Percentiles rank a stretch among this genome's conserved stretches.
Evolutionary conservation across 176 grass and related monocot genomes (phyloP).

Genomic region (Chrysopogon serrulatus): DNA sequence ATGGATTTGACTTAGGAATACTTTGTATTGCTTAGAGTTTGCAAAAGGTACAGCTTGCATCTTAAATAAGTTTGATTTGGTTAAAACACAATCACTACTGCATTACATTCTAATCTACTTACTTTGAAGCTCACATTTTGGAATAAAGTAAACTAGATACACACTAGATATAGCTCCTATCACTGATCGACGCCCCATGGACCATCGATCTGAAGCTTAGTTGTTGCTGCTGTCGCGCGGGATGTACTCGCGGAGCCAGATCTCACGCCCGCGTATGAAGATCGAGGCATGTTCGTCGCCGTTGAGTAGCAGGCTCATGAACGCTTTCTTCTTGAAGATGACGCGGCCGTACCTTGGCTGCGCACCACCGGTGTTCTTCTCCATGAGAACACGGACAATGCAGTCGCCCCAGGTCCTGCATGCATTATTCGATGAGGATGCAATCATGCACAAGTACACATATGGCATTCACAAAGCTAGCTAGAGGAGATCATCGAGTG

Average conservation of each 20-base stretch:
- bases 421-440: not conserved
- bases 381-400: slow-evolving; percentile 31
- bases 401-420: slow-evolving; percentile 39
- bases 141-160: not conserved
- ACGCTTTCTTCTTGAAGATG: slow-evolving; percentile 28
- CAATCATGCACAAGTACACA: not conserved
- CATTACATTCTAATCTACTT: too few species aligned
- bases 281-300: not conserved
- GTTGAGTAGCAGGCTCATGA: slow-evolving; percentile 29
- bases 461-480: not conserved
- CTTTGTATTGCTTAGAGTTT: not conserved
- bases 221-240: not conserved
- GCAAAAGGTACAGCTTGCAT: not conserved
- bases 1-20: too few species aligned
- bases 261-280: not conserved
- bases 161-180: not conserved
- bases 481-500: too few species aligned
- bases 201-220: not conserved
- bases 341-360: slow-evolving; percentile 37
- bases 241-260: slow-evolving; percentile 42
- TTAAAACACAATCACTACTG: not conserved
- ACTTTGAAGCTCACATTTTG: not conserved
- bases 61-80: not conserved
- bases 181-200: not conserved
- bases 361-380: not conserved